Conservation (phyloP, 257 asterid species). For the Osmanthus fragrans region DNA sequence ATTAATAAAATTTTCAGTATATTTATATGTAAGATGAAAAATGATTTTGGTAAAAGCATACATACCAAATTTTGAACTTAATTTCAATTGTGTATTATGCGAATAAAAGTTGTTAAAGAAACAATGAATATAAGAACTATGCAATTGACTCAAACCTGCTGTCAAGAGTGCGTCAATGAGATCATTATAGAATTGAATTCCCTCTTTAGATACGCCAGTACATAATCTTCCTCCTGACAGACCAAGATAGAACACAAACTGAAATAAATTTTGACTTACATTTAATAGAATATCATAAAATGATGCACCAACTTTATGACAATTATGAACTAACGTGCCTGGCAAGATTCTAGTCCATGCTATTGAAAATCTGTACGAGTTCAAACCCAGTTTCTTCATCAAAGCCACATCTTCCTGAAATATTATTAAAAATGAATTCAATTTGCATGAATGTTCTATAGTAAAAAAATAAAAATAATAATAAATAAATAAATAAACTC, state of each 20-base stretch:
- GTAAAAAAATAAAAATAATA: too few relatives aligned
- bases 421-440: not conserved
- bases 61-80: not conserved
- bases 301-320: not conserved
- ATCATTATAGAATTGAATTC: slow-evolving; percentile 26
- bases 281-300: not conserved
- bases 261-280: not conserved
- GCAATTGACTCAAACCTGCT: slow-evolving; percentile 18
- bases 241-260: not conserved
- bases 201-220: slow-evolving; percentile 21
- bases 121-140: too few relatives aligned
- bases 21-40: too few relatives aligned
- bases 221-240: slow-evolving; percentile 20
- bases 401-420: slow-evolving; percentile 19
- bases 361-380: slow-evolving; percentile 24
- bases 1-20: too few relatives aligned
- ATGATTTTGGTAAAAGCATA: not conserved
- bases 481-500: too few relatives aligned
- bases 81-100: not conserved
- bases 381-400: slow-evolving; percentile 16
- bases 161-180: slow-evolving; percentile 27
- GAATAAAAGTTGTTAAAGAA: too few relatives aligned
- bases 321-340: not conserved
- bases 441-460: too few relatives aligned
- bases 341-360: slow-evolving; percentile 32